These are phyloP conservation scores for Ramalina peruviana DNA, from an alignment of 495 filamentous ascomycete species.

Conservation along the genomic window DNA sequence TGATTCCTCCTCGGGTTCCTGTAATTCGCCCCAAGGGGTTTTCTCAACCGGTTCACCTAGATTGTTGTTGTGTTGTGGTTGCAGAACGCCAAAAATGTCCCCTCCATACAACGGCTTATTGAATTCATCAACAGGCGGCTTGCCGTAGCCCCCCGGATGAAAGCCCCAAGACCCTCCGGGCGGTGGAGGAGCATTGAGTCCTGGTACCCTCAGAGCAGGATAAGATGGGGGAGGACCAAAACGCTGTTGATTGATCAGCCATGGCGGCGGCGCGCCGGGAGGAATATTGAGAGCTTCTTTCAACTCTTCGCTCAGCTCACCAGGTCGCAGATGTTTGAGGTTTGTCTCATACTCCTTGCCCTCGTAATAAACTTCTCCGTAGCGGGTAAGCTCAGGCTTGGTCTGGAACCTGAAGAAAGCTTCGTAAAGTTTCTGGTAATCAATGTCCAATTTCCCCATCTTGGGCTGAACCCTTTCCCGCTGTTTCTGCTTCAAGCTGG, in stretches of 20 bases:
- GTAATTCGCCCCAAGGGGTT: conserved; percentile 87
- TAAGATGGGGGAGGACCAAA: conserved; percentile 89
- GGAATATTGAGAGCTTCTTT: conserved; percentile 91
- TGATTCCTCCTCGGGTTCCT: conserved; percentile 64
- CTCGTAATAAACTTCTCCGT: conserved; percentile 96
- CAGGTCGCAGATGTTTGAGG: conserved; percentile 73
- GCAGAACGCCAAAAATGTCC: conserved; percentile 79
- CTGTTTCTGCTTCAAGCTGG: conserved; percentile 86
- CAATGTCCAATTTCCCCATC: conserved; percentile 94
- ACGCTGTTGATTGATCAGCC: conserved; percentile 93
- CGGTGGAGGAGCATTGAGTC: conserved; percentile 87
- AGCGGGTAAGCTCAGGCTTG: conserved; percentile 84
- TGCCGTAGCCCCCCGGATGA: conserved; percentile 88
- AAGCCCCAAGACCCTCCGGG: conserved; percentile 94
- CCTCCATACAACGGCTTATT: conserved; percentile 83
- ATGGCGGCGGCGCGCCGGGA: conserved; percentile 85
- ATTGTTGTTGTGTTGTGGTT: conserved; percentile 44
- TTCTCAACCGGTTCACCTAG: conserved; percentile 74
- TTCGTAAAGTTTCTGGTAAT: conserved; percentile 95
- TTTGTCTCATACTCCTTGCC: conserved; percentile 98
- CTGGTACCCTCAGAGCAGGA: conserved; percentile 81
- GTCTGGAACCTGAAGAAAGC: conserved; percentile 96
- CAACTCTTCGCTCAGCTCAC: conserved; percentile 78
- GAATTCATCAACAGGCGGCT: conserved; percentile 85
- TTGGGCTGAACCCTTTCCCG: conserved; percentile 88